Percentiles rank a stretch among this genome's conserved stretches.
Evolutionary conservation across 345 rosid species (phyloP).

Genomic region (Theobroma cacao): DNA sequence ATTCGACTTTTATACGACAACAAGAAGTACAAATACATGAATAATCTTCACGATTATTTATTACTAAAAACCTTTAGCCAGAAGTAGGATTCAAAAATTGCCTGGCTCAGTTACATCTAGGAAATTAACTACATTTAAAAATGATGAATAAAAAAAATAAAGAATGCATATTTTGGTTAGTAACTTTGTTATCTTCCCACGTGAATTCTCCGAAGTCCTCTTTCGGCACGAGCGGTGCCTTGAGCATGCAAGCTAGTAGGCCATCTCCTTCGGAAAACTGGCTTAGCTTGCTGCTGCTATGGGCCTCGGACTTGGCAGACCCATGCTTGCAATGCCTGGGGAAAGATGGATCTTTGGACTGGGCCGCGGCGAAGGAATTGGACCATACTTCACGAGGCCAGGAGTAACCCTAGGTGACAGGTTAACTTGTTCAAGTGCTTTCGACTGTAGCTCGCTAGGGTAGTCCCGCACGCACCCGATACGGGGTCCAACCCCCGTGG

Average conservation of each 20-base stretch:
- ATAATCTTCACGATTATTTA: neutral
- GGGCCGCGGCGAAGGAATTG: conserved; percentile 89
- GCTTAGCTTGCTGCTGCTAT: neutral
- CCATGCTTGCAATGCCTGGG: conserved; percentile 75
- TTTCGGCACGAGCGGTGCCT: conserved; percentile 4
- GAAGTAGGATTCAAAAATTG: neutral
- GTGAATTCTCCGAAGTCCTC: neutral
- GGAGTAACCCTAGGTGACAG: conserved; percentile 64
- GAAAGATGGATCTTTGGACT: conserved; percentile 72
- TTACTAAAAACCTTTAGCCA: neutral
- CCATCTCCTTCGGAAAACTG: neutral
- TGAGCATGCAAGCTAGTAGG: neutral
- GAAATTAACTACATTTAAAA: neutral
- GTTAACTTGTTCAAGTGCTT: conserved; percentile 80
- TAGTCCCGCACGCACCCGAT: conserved; percentile 90
- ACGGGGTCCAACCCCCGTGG: conserved; percentile 73
- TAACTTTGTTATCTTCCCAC: neutral
- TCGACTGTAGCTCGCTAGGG: conserved; percentile 58
- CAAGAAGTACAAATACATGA: neutral
- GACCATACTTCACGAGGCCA: conserved; percentile 45
- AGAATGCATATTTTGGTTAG: neutral
- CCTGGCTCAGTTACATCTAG: neutral
- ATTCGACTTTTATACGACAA: neutral
- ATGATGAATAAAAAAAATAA: neutral
- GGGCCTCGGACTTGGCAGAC: conserved; percentile 30